Conservation (phyloP, 2,329 filamentous ascomycete species). For the Talaromyces sp. region DNA sequence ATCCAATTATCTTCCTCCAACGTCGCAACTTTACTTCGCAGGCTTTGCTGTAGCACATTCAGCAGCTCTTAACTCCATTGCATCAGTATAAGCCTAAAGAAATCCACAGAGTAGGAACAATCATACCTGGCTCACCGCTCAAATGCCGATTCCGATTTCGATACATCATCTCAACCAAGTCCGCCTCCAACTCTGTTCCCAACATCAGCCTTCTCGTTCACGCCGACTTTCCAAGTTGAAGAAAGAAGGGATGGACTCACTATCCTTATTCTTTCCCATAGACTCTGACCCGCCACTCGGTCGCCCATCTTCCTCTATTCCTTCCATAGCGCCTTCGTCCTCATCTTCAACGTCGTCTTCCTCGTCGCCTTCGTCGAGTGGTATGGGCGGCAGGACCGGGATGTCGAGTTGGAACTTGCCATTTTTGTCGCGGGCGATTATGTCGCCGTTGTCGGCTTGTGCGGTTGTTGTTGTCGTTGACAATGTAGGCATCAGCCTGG, state of each 20-base stretch:
- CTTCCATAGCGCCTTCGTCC: slow-evolving; percentile 35
- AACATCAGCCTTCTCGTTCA: neutral
- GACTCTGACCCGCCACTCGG: slow-evolving; percentile 45
- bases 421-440: slow-evolving; percentile 49
- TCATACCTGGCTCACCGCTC: slow-evolving; percentile 56
- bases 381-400: slow-evolving; percentile 38
- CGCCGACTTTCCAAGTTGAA: no score
- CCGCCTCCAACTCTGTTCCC: slow-evolving; percentile 44
- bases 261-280: slow-evolving; percentile 38
- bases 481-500: neutral
- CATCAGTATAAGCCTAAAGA: neutral
- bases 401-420: slow-evolving; percentile 49
- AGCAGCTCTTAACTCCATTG: slow-evolving; percentile 57
- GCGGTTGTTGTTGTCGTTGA: neutral
- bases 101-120: neutral
- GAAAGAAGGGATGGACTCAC: slow-evolving; percentile 28
- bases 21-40: slow-evolving; percentile 68
- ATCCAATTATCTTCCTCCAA: slow-evolving; percentile 87
- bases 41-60: slow-evolving; percentile 64
- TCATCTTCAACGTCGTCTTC: slow-evolving; percentile 36
- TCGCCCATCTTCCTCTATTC: slow-evolving; percentile 50
- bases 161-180: slow-evolving; percentile 44
- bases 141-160: slow-evolving; percentile 49
- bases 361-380: slow-evolving; percentile 39
- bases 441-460: slow-evolving; percentile 39